Evolutionary conservation across 306 rosid species (phyloP).

Genomic region (Argentina anserina): DNA sequence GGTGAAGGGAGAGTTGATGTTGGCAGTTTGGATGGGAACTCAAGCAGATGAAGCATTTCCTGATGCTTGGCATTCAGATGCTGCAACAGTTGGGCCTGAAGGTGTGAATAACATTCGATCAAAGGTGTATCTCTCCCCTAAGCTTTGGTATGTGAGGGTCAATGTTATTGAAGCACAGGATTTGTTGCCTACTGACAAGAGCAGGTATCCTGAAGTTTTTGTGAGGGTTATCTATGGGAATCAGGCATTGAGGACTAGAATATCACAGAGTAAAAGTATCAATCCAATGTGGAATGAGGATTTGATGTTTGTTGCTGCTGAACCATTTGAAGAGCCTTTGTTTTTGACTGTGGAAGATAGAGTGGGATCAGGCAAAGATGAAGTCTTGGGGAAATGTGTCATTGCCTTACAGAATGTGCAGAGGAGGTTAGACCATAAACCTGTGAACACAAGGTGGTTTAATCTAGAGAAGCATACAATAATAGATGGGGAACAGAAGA

Average conservation of each 20-base stretch:
- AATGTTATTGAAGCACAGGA: conserved; percentile 94
- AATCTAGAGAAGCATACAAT: conserved; percentile 72
- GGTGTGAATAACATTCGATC: conserved; percentile 63
- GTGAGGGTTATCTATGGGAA: conserved; percentile 60
- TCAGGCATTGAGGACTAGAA: conserved; percentile 57
- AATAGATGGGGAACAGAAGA: conserved; percentile 66
- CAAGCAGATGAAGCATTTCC: conserved; percentile 96
- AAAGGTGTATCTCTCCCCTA: conserved; percentile 80
- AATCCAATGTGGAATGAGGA: conserved; percentile 95
- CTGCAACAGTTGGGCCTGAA: conserved; percentile 69
- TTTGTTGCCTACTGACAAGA: conserved; percentile 60
- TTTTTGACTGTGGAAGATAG: conserved; percentile 73
- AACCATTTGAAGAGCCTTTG: conserved; percentile 81
- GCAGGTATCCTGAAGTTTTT: conserved; percentile 68
- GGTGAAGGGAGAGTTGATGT: conserved; percentile 80
- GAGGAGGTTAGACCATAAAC: conserved; percentile 80
- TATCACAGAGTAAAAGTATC: conserved; percentile 54
- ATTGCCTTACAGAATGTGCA: conserved; percentile 71
- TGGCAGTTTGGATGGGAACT: conserved; percentile 98
- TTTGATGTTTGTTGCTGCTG: conserved; percentile 69
- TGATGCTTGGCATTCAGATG: conserved; percentile 95
- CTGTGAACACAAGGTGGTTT: conserved; percentile 74
- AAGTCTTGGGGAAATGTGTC: conserved; percentile 68
- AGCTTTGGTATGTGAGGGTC: conserved; percentile 90
- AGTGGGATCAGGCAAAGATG: conserved; percentile 67